phyloP scores from a whole-genome alignment of 495 filamentous ascomycete genomes.

The Hypomontagnella submonticulosa region DNA sequence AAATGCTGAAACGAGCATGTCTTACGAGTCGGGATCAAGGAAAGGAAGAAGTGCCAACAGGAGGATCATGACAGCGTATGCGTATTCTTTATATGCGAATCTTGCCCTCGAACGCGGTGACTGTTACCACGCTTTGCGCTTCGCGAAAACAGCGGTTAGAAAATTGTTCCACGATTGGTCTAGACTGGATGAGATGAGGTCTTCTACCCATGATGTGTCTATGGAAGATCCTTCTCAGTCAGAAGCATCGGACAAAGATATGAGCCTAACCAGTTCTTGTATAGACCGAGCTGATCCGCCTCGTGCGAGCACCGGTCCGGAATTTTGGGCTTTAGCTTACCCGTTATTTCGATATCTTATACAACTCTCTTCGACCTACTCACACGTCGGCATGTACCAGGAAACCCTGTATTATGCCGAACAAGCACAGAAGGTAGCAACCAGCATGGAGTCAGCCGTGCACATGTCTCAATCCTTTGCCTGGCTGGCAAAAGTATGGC shows the following conservation, averaged over 20 bases:
- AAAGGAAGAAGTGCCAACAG: slow-evolving; percentile 44
- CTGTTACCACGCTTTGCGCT: slow-evolving; percentile 70
- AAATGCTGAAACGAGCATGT: slow-evolving; percentile 38
- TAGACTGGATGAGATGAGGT: slow-evolving; percentile 64
- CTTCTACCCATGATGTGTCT: slow-evolving; percentile 37
- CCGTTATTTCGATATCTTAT: slow-evolving; percentile 74
- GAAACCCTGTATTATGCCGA: slow-evolving; percentile 93
- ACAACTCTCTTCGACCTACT: slow-evolving; percentile 78
- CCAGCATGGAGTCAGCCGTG: slow-evolving; percentile 70
- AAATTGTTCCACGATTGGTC: slow-evolving; percentile 77
- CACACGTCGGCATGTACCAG: slow-evolving; percentile 84
- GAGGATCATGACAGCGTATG: slow-evolving; percentile 60
- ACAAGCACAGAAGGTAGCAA: slow-evolving; percentile 82
- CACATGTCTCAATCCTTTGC: slow-evolving; percentile 65
- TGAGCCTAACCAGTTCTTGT: slow-evolving; percentile 43
- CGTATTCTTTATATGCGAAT: slow-evolving; percentile 69
- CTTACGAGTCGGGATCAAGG: slow-evolving; percentile 28
- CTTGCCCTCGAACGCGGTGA: slow-evolving; percentile 72
- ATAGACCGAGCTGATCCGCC: slow-evolving; percentile 26
- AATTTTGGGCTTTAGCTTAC: slow-evolving; percentile 83
- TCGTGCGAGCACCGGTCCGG: slow-evolving; percentile 62
- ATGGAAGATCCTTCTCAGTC: slow-evolving; percentile 49
- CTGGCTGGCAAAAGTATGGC: slow-evolving; percentile 71
- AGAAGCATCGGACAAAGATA: slow-evolving; percentile 49
- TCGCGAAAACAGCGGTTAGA: slow-evolving; percentile 73